Percentiles rank a stretch among this genome's conserved stretches.
Conservation (phyloP, 2,329 filamentous ascomycete species). For the Xylaria polymorpha region DNA sequence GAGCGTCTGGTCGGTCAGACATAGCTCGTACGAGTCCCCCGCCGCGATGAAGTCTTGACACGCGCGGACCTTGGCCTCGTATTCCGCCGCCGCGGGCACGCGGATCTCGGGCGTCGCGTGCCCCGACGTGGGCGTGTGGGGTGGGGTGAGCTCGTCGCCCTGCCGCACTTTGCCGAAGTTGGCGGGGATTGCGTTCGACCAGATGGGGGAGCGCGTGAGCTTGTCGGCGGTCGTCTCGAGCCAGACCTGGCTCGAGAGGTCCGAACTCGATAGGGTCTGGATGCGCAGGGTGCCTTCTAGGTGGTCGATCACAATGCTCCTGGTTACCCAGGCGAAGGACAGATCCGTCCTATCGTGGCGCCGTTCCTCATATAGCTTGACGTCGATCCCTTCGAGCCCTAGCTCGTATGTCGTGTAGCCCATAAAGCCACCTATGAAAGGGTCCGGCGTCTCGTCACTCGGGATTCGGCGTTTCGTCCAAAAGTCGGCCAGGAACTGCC, state of each 20-base stretch:
- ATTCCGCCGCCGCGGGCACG: conserved; percentile 61
- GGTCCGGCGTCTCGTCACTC: conserved; percentile 50
- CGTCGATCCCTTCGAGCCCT: conserved; percentile 71
- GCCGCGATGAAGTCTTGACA: conserved; percentile 79
- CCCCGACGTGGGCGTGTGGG: conserved; percentile 44
- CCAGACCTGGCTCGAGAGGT: conserved; percentile 55
- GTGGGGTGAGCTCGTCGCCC: conserved; percentile 46
- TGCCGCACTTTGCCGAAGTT: conserved; percentile 28
- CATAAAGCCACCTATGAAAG: conserved; percentile 86
- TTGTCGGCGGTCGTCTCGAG: conserved; percentile 54
- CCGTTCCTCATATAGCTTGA: conserved; percentile 52
- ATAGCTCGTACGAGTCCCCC: conserved; percentile 88
- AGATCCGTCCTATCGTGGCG: conserved; percentile 71
- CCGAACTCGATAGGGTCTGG: conserved; percentile 69
- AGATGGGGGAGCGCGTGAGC: conserved; percentile 51
- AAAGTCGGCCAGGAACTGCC: conserved; percentile 64
- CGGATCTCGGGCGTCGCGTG: conserved; percentile 48
- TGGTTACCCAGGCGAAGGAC: conserved; percentile 79
- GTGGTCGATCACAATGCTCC: conserved; percentile 83
- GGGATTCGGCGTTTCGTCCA: conserved; percentile 49
- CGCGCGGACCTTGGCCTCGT: conserved; percentile 72
- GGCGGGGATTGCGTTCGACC: conserved; percentile 44
- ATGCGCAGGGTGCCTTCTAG: conserved; percentile 69
- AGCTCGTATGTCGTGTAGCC: conserved; percentile 89
- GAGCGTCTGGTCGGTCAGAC: conserved; percentile 79